Base-by-base conservation (phyloP, 208 protist genomes). In the Endotrypanum monterogeii region DNA sequence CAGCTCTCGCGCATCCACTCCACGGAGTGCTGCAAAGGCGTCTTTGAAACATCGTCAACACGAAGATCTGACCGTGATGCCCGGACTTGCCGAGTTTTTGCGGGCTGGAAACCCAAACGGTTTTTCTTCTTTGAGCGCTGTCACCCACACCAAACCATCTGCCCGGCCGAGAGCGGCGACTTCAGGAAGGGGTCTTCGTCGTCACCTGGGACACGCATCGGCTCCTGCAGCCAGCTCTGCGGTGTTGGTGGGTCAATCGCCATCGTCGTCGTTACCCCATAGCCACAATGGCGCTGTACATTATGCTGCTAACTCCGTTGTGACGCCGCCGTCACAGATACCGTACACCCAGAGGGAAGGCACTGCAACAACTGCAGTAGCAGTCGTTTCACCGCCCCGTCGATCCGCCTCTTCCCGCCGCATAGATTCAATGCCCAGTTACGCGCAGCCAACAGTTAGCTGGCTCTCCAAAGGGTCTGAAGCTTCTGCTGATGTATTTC, bases 371-470 rank as follows among this genome's bases (percentile, higher is more conserved):
- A n/a, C 28, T 11, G n/a, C 68, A 7, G 48, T 44, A 14, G 41
- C 48, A 12, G 28, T 41, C 7, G 52, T 61, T 9, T 73, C 73
- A 52, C 67, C 68, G 20, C 74, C 54, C 8, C 55, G 39, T 9
- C 18, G 0, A 7, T 25, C 57, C 12, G 20, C 32, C 2, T 73
- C 41, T 11, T 1, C 67, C 46, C 71, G 41, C 14, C 71, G 60
- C 6, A 1, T 48, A 4, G 11, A 66, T 18, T 35, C 63, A 1
- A 56, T 82, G 1, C 90, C 90, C 11, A 86, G 90, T 62, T 95
- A 95, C 76, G 86, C 88, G 18, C 78, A 85, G 63, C 90, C 90
- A 2, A 95, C 90, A 0, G 71, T 88, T 44, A 93, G 90, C 73
- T 95, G 90, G 90, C 77, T 89, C 0, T 85, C 67, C 20, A 94